These are phyloP conservation scores for Trichoderma gamsii DNA, from an alignment of 495 filamentous ascomycete species.

Conservation along the genomic window DNA sequence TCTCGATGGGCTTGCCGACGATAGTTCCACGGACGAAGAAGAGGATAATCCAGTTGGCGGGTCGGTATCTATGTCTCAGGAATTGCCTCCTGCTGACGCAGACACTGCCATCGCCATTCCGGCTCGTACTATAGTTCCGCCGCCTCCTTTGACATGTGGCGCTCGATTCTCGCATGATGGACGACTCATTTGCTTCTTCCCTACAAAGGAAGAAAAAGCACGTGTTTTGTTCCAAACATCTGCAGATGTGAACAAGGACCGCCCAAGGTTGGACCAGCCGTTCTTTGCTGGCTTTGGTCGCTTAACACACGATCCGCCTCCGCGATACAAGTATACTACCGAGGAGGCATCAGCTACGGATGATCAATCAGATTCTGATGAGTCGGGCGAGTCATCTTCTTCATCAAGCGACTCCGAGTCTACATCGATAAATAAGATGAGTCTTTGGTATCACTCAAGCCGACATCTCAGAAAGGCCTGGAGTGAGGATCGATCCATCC, in stretches of 20 bases:
- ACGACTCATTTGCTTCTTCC: constrained; percentile 79
- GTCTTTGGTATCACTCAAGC: constrained; percentile 40
- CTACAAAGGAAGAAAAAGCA: constrained; percentile 69
- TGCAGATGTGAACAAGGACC: constrained; percentile 54
- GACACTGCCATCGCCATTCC: constrained; percentile 48
- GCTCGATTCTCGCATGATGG: constrained; percentile 73
- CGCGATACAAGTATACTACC: constrained; percentile 41
- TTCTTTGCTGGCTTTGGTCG: constrained; percentile 89
- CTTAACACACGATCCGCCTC: constrained; percentile 47
- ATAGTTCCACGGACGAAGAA: constrained; percentile 81
- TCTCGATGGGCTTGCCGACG: constrained; percentile 48
- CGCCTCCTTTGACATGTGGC: constrained; percentile 67
- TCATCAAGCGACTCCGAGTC: constrained; percentile 66
- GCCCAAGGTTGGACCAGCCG: constrained; percentile 53
- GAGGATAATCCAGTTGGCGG: constrained; percentile 48
- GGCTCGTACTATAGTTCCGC: constrained; percentile 70
- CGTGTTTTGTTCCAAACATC: constrained; percentile 57
- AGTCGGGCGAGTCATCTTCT: constrained; percentile 50
- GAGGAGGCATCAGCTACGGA: constrained; percentile 47
- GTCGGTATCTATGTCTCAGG: constrained; percentile 51
- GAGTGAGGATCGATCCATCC: constrained; percentile 42
- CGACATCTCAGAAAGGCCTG: constrained; percentile 40
- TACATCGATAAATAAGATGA: constrained; percentile 50
- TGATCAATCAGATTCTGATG: constrained; percentile 50
- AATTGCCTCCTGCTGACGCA: constrained; percentile 44